Conservation (phyloP, 495 filamentous ascomycete genomes). For the Cryomyces minteri region DNA sequence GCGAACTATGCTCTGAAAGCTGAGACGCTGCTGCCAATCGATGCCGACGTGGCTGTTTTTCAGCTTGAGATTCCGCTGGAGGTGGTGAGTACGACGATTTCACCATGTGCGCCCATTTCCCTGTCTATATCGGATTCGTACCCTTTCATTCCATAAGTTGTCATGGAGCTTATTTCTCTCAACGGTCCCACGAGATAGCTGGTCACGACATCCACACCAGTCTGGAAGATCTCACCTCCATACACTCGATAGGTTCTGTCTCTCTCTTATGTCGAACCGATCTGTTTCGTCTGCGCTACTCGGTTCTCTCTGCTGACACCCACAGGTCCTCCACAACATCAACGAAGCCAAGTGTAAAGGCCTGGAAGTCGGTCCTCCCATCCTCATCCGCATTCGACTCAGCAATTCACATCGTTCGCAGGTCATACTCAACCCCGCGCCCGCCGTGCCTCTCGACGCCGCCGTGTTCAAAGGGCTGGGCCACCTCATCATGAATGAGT, state of each 20-base stretch:
- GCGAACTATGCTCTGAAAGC: constrained; percentile 38
- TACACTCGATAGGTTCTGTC: no score
- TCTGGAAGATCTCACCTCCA: no score
- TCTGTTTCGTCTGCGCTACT: no score
- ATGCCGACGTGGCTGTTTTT: constrained; percentile 56
- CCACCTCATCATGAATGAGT: constrained; percentile 81
- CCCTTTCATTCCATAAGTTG: no score
- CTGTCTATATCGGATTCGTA: no score
- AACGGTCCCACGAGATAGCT: no score
- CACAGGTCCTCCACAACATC: constrained; percentile 37
- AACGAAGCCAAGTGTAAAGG: constrained; percentile 27
- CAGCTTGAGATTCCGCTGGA: constrained; percentile 72
- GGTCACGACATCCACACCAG: no score
- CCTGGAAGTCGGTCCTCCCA: constrained; percentile 26
- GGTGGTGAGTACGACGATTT: constrained; percentile 28
- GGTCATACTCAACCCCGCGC: constrained; percentile 73
- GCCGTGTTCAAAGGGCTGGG: constrained; percentile 49
- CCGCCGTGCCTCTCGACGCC: constrained; percentile 38
- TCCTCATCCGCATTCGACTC: background rate
- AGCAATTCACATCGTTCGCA: background rate
- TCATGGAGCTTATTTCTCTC: no score
- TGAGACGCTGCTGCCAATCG: constrained; percentile 18
- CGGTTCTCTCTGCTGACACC: background rate
- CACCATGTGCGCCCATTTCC: no score
- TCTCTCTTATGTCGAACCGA: no score